phyloP scores from a whole-genome alignment of 2,329 filamentous ascomycete genomes.

The Fusarium albosuccineum region DNA sequence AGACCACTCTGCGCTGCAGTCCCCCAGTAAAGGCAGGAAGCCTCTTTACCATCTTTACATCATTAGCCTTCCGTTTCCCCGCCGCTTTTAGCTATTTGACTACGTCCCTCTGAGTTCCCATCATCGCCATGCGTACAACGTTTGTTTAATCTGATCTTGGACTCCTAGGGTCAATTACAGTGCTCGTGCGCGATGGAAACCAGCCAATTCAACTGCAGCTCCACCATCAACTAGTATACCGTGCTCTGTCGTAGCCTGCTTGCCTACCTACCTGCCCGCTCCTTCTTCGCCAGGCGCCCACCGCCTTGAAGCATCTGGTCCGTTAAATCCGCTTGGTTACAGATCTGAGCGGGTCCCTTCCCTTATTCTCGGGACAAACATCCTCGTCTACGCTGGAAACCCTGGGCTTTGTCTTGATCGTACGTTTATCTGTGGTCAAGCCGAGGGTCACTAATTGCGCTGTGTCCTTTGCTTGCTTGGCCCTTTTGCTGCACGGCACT shows the following conservation, averaged over 20 bases:
- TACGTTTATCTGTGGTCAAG: conserved; percentile 37
- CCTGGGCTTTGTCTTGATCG: conserved; percentile 27
- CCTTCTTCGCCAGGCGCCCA: conserved; percentile 13
- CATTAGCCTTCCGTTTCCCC: neutral
- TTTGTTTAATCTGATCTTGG: too few species aligned
- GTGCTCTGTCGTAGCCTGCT: conserved; percentile 18
- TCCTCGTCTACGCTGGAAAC: conserved; percentile 6
- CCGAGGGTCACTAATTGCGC: neutral
- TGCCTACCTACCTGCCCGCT: neutral
- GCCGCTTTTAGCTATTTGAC: conserved; percentile 6
- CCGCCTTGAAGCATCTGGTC: conserved; percentile 26
- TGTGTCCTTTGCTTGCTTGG: conserved; percentile 12
- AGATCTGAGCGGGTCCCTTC: conserved; percentile 39
- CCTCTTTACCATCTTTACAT: conserved; percentile 1
- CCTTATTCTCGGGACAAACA: conserved; percentile 29
- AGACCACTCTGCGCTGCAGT: conserved; percentile 29
- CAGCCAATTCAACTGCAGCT: conserved; percentile 13
- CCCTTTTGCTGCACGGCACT: conserved; percentile 23
- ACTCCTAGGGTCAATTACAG: neutral
- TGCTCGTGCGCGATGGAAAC: neutral
- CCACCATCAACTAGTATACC: conserved; percentile 16
- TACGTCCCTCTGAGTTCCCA: neutral
- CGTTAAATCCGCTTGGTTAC: conserved; percentile 27
- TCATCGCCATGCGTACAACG: neutral
- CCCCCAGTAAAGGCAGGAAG: neutral